phyloP scores from a whole-genome alignment of 495 filamentous ascomycete species.

The Hypoxylon cercidicola region DNA sequence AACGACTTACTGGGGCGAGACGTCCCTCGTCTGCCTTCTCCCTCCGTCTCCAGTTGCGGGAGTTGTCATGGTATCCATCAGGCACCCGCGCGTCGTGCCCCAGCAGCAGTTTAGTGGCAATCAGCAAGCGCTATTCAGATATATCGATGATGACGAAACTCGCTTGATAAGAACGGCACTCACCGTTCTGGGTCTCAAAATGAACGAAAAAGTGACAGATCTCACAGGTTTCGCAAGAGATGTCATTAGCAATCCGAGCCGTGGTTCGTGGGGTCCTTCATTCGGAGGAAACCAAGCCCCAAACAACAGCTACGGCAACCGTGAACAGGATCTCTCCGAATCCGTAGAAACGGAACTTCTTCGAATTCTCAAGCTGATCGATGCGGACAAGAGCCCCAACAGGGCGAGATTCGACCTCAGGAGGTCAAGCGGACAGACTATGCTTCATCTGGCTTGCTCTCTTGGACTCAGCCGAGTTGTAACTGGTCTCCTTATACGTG shows the following conservation, averaged over 20 bases:
- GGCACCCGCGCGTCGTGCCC: constrained; percentile 53
- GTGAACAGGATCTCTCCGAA: constrained; percentile 42
- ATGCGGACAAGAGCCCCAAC: constrained; percentile 77
- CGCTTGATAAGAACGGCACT: constrained; percentile 73
- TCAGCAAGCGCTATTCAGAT: constrained; percentile 66
- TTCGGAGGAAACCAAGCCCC: constrained; percentile 32
- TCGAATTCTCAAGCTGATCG: constrained; percentile 78
- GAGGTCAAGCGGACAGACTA: constrained; percentile 75
- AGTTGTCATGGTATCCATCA: constrained; percentile 78
- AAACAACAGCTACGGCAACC: constrained; percentile 40
- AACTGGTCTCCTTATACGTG: constrained; percentile 81
- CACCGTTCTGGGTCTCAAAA: constrained; percentile 65
- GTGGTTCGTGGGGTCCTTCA: constrained; percentile 37
- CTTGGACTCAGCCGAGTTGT: constrained; percentile 80
- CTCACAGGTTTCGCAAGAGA: constrained; percentile 62
- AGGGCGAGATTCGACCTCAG: constrained; percentile 71
- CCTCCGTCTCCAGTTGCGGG: constrained; percentile 78
- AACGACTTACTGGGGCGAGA: constrained; percentile 84
- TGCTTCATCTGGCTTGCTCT: constrained; percentile 83
- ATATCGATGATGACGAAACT: constrained; percentile 81
- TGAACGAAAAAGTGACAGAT: constrained; percentile 63
- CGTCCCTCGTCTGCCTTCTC: constrained; percentile 82
- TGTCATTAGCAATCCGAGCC: constrained; percentile 56
- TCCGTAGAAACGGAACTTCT: constrained; percentile 75
- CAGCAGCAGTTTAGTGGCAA: constrained; percentile 56